Percentiles rank a stretch among this genome's conserved stretches.
phyloP scores from a whole-genome alignment of 441 rosid species.

The Dalechampia spathulata region DNA sequence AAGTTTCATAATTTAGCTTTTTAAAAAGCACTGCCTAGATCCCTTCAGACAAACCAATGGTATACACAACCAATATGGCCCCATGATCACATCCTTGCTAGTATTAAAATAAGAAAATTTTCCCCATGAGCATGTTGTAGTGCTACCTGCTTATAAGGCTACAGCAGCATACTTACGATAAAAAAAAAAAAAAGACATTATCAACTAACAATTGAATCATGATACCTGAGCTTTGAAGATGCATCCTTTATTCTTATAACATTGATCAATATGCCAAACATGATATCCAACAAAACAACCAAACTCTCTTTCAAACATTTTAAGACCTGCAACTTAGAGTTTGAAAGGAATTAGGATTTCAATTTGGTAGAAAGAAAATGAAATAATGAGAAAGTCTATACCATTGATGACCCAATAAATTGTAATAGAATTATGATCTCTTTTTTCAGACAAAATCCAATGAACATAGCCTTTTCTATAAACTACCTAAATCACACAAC shows the following conservation, averaged over 20 bases:
- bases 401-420: not conserved
- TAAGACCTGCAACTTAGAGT: constrained; percentile 28
- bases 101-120: not conserved
- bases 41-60: not conserved
- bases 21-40: not conserved
- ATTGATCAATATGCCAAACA: constrained; percentile 59
- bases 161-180: not conserved
- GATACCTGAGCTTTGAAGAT: constrained; percentile 44
- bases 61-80: not conserved
- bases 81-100: not conserved
- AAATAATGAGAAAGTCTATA: not conserved
- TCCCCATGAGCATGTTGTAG: not conserved
- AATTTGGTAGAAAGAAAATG: not conserved
- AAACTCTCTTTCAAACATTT: constrained; percentile 45
- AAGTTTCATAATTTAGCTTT: not conserved
- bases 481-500: not conserved
- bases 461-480: not conserved
- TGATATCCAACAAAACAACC: constrained; percentile 44
- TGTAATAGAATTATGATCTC: not conserved
- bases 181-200: not conserved
- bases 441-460: not conserved
- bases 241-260: constrained; percentile 34
- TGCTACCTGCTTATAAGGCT: not conserved
- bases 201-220: not conserved
- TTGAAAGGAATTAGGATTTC: constrained; percentile 3